Evolutionary conservation across 2,329 filamentous ascomycete genomes (phyloP).

Genomic region (Pseudopyrenochaeta lycopersici): DNA sequence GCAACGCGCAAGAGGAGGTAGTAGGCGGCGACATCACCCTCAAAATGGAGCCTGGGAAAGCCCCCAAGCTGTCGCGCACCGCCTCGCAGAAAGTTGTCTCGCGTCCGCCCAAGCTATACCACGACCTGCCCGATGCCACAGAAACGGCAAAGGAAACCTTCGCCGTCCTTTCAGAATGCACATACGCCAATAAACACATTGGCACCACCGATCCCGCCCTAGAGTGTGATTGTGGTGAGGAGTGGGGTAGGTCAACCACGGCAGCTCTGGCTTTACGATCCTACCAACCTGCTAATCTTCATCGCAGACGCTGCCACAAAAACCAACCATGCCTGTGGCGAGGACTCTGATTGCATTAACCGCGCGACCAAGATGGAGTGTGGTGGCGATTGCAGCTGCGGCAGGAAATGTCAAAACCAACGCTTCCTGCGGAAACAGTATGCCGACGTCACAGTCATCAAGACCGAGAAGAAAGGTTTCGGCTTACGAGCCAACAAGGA

Average conservation of each 20-base stretch:
- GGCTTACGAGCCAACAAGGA: conserved; percentile 84
- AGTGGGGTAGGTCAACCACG: conserved; percentile 78
- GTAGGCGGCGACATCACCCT: conserved; percentile 69
- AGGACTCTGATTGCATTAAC: conserved; percentile 98
- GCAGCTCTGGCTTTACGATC: conserved; percentile 10
- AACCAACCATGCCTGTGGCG: conserved; percentile 85
- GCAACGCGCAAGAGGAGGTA: conserved; percentile 61
- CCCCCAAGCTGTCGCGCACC: conserved; percentile 77
- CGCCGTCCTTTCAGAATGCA: conserved; percentile 82
- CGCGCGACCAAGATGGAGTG: conserved; percentile 98
- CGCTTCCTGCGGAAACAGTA: conserved; percentile 92
- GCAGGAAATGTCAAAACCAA: conserved; percentile 88
- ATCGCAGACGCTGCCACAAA: conserved; percentile 58
- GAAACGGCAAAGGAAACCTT: conserved; percentile 79
- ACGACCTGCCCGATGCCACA: conserved; percentile 80
- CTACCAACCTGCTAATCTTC: conserved; percentile 41
- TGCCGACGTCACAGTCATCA: conserved; percentile 91
- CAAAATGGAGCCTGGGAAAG: conserved; percentile 69
- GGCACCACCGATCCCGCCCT: conserved; percentile 91
- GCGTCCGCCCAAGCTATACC: conserved; percentile 72
- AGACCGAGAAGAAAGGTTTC: conserved; percentile 97
- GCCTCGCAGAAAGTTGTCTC: conserved; percentile 73
- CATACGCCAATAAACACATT: conserved; percentile 90
- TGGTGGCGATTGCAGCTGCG: conserved; percentile 85
- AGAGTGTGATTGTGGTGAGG: conserved; percentile 93